Base-by-base conservation (phyloP, 2,329 filamentous ascomycete species). In the Simplicillium sp. region DNA sequence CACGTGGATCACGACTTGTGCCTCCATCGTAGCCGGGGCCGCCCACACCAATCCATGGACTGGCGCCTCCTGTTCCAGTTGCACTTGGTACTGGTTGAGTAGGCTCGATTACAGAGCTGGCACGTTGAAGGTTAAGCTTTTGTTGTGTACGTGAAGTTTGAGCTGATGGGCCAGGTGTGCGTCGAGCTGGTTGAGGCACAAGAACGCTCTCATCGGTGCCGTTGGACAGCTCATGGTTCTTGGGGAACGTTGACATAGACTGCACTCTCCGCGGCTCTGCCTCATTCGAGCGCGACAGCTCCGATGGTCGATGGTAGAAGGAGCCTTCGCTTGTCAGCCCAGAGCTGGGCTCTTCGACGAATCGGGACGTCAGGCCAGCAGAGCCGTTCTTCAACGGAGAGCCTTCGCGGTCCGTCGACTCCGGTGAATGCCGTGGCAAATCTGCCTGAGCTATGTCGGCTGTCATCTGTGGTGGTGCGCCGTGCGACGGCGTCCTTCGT, bases 81-180 rank as follows among this genome's bases (percentile, higher is more conserved):
- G 56, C 54, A 14, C 53, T 56, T 1, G 54, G 42, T 1, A 60
- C 54, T 4, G 53, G 45, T 61, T 80, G 74, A 25, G 73, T 64
- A 1, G 78, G 77, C 49, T 87, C 82, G 37, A 87, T 80, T 48
- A 75, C 77, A 3, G 82, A 85, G 54, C 80, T 84, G 25, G 81
- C 82, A 31, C 83, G 74, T 54, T 87, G 82, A 2, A 87, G 69
- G 60, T 85, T 82, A 12, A 87, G 66, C 52, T 87, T 87, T 56
- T 87, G 82, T 59, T 87, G 82, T 1, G 81, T 85, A 12, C 83
- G 72, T 40, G 80, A 84, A 48, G 75, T 70, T 44, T 77, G 72
- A 1, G 71, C 69, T 1, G 68, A 58, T 1, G 63, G 62, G 2
- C 61, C 60, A 14, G 51, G 66, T 47, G 49, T 60, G 47, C 63